These are phyloP conservation scores for Drechslerella coelobrocha DNA, from an alignment of 2,329 filamentous ascomycete species.

Conservation along the genomic window DNA sequence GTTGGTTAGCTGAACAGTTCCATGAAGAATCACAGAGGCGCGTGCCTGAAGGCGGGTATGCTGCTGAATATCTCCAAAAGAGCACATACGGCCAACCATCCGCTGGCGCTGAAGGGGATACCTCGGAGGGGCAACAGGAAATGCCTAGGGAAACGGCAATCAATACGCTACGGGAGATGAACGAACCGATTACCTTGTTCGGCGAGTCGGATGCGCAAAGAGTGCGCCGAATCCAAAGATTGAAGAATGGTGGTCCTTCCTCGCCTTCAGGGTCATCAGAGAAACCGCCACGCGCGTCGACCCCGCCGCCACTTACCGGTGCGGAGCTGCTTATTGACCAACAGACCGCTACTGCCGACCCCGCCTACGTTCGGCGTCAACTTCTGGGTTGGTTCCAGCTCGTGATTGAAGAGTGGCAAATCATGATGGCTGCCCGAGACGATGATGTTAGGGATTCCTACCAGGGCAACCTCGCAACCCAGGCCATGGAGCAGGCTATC, in stretches of 20 bases:
- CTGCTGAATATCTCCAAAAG: too few species aligned
- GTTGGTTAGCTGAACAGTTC: too few species aligned
- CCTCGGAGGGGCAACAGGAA: too few species aligned
- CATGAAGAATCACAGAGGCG: too few species aligned
- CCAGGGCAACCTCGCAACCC: slow-evolving; percentile 80
- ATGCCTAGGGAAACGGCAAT: slow-evolving; percentile 75
- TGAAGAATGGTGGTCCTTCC: slow-evolving; percentile 17
- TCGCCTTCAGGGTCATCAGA: too few species aligned
- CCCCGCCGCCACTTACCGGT: slow-evolving; percentile 65
- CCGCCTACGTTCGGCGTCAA: slow-evolving; percentile 80
- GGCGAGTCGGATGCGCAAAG: slow-evolving; percentile 73
- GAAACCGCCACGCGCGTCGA: slow-evolving; percentile 58
- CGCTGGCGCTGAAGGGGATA: slow-evolving; percentile 56
- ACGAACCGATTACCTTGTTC: slow-evolving; percentile 78
- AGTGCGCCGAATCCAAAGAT: slow-evolving; percentile 50
- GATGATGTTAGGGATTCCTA: slow-evolving; percentile 71
- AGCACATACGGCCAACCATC: too few species aligned
- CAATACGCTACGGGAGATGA: slow-evolving; percentile 71
- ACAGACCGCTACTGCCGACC: slow-evolving; percentile 66
- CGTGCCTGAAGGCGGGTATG: too few species aligned
- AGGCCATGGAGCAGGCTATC: slow-evolving; percentile 83
- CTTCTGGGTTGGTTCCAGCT: slow-evolving; percentile 95
- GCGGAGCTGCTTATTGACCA: slow-evolving; percentile 57
- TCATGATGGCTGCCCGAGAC: slow-evolving; percentile 71
- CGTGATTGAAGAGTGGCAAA: slow-evolving; percentile 87